Percentiles rank a stretch among this genome's conserved stretches.
phyloP scores from a whole-genome alignment of 2,329 filamentous ascomycete species.

The Botrytis hyacinthi region DNA sequence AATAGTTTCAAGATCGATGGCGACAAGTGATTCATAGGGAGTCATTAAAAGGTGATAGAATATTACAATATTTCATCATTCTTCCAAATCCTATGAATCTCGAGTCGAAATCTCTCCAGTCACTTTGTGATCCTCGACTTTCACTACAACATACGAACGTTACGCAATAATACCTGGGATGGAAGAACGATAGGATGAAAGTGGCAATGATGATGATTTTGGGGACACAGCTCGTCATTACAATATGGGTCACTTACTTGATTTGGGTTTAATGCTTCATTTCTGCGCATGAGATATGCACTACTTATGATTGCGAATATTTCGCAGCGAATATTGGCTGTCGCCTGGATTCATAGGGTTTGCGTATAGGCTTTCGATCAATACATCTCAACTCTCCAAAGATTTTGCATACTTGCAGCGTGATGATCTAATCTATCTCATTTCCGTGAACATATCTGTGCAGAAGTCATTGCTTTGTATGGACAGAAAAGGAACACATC shows the following conservation, averaged over 20 bases:
- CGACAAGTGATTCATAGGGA: background rate
- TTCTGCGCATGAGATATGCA: background rate
- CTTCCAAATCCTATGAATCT: background rate
- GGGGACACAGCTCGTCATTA: background rate
- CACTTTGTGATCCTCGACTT: background rate
- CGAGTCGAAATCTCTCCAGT: background rate
- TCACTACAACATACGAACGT: background rate
- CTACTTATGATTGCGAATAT: background rate
- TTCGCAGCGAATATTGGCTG: background rate
- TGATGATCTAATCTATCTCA: background rate
- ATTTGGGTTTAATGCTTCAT: background rate
- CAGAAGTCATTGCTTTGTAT: background rate
- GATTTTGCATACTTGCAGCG: background rate
- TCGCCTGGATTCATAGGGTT: background rate
- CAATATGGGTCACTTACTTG: background rate
- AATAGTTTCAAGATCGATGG: background rate
- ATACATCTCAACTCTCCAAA: background rate
- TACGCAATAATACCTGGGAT: background rate
- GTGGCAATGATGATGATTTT: background rate
- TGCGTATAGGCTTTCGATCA: slow-evolving; percentile 1
- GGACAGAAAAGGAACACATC: background rate
- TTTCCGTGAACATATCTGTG: background rate
- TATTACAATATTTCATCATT: background rate
- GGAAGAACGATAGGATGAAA: background rate
- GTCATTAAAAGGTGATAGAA: background rate